Conservation (phyloP, 768 basidiomycete species). For the Phaeolepiota aurea region DNA sequence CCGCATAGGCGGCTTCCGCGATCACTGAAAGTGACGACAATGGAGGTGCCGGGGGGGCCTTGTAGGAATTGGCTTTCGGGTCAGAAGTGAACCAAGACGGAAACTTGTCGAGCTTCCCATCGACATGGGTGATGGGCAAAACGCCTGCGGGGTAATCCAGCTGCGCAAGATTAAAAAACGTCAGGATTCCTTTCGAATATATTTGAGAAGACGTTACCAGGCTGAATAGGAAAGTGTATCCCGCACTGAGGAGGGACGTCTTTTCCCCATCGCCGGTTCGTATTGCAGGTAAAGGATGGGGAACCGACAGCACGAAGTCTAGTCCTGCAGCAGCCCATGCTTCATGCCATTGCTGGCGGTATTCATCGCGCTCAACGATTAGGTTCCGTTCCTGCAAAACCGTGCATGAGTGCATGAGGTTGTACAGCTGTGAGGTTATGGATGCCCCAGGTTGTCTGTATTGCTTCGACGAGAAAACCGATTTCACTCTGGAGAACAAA, state of each 20-base stretch:
- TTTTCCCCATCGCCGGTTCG: conserved; percentile 41
- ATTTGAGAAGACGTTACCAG: conserved; percentile 34
- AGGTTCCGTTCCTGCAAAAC: conserved; percentile 42
- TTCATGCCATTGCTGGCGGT: conserved; percentile 35
- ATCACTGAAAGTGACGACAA: not conserved
- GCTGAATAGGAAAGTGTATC: conserved; percentile 63
- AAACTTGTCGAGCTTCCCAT: conserved; percentile 24
- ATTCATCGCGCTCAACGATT: conserved; percentile 33
- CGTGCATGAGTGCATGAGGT: conserved; percentile 37
- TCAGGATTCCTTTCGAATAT: conserved; percentile 3
- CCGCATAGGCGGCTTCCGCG: conserved; percentile 30
- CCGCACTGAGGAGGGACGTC: conserved; percentile 49
- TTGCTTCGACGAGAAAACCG: too few species aligned
- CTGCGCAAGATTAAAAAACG: conserved; percentile 13
- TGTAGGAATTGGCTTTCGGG: conserved; percentile 3
- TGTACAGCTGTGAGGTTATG: conserved; percentile 24
- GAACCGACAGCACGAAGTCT: conserved; percentile 58
- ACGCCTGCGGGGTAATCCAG: conserved; percentile 53
- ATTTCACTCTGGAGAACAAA: too few species aligned
- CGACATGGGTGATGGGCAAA: conserved; percentile 50
- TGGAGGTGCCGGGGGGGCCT: not conserved
- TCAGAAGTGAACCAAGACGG: conserved; percentile 18
- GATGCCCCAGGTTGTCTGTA: not conserved
- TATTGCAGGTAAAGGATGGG: conserved; percentile 53
- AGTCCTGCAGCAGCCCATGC: conserved; percentile 40